These are phyloP conservation scores for Paxillus involutus DNA, from an alignment of 768 basidiomycete genomes.

Conservation along the genomic window DNA sequence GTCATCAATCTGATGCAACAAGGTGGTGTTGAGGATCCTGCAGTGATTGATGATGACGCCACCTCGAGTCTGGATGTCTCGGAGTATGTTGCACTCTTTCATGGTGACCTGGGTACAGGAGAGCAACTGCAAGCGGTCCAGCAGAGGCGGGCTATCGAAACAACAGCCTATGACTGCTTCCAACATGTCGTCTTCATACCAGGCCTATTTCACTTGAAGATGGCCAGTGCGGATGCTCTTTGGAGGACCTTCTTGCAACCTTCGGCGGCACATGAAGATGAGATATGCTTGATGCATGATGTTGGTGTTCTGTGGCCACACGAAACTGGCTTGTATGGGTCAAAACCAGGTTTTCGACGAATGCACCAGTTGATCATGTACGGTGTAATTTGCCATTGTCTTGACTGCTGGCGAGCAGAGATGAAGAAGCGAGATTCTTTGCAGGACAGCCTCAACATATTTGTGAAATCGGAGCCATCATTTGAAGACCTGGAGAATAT, in stretches of 20 bases:
- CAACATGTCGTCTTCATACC: conserved; percentile 34
- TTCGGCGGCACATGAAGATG: background rate
- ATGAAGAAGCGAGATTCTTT: conserved; percentile 5
- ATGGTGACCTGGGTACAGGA: conserved; percentile 3
- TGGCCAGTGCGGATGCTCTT: conserved; percentile 27
- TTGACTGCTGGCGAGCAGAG: conserved; percentile 33
- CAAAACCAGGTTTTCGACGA: conserved; percentile 34
- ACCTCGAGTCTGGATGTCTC: background rate
- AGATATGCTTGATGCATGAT: conserved; percentile 18
- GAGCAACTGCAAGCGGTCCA: conserved; percentile 14
- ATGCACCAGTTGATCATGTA: conserved; percentile 39
- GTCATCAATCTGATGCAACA: no score
- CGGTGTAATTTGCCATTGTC: conserved; percentile 19
- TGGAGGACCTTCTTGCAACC: conserved; percentile 16
- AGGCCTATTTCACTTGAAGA: conserved; percentile 37
- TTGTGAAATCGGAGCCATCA: conserved; percentile 1
- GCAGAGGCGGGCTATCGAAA: conserved; percentile 24
- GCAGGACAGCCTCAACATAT: conserved; percentile 9
- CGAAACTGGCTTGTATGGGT: conserved; percentile 31
- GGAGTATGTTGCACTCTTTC: conserved; percentile 21
- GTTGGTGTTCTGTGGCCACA: conserved; percentile 25
- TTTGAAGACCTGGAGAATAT: conserved; percentile 30
- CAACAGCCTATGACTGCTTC: conserved; percentile 25
- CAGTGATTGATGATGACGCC: no score
- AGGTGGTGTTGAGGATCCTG: no score